Conservation (phyloP, 2,329 filamentous ascomycete genomes). For the Cladosporium cucumerinum region DNA sequence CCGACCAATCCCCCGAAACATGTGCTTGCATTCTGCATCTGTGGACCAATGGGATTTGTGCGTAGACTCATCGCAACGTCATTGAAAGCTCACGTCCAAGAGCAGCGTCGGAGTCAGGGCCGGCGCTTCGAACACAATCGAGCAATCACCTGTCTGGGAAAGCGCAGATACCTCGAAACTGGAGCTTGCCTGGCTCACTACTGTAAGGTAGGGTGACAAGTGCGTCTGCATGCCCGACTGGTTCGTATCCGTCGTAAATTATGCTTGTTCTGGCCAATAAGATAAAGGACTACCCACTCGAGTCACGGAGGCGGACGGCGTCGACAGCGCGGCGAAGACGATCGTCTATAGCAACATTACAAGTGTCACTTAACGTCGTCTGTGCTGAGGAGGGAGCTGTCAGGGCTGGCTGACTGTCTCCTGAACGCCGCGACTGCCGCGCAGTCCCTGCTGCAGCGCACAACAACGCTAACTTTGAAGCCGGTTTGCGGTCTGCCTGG, state of each 20-base stretch:
- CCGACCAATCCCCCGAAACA: background rate
- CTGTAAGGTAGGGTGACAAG: background rate
- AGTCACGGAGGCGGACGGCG: background rate
- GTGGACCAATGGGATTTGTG: background rate
- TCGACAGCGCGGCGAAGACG: background rate
- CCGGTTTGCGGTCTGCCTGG: background rate
- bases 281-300: background rate
- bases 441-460: background rate
- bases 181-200: background rate
- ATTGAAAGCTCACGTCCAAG: background rate
- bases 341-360: background rate
- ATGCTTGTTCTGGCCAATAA: background rate
- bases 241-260: background rate
- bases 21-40: background rate
- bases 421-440: background rate
- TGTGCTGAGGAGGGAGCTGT: background rate
- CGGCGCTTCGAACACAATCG: background rate
- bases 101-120: background rate
- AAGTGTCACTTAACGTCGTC: background rate
- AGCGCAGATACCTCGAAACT: constrained; percentile 1
- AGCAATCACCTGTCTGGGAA: constrained; percentile 14
- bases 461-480: background rate
- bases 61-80: background rate
- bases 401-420: background rate
- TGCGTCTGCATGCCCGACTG: background rate